A percentile compares a stretch with the other conserved stretches of the same genome.
Evolutionary conservation across 2,329 filamentous ascomycete genomes (phyloP).

Genomic region (Trichoderma sp.): DNA sequence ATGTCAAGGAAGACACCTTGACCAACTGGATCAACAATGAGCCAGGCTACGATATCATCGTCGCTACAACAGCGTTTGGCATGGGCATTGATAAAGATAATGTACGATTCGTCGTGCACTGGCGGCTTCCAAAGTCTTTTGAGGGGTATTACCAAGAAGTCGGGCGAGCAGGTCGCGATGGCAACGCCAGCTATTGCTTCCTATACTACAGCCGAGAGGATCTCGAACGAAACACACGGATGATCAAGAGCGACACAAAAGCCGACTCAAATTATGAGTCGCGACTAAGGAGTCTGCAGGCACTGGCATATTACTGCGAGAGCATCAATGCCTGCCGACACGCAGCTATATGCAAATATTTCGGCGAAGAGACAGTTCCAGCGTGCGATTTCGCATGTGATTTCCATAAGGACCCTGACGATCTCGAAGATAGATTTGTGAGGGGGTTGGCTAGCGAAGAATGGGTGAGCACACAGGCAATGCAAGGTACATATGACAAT

Average conservation of each 20-base stretch:
- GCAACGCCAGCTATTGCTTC: constrained; percentile 82
- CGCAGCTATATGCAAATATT: constrained; percentile 72
- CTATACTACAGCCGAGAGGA: constrained; percentile 91
- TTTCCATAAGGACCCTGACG: constrained; percentile 68
- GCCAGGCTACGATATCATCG: constrained; percentile 83
- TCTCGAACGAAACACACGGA: constrained; percentile 67
- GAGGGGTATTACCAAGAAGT: constrained; percentile 97
- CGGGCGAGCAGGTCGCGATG: constrained; percentile 85
- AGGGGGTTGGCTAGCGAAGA: constrained; percentile 60
- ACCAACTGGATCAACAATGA: constrained; percentile 71
- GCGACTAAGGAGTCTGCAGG: constrained; percentile 63
- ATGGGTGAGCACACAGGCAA: constrained; percentile 63
- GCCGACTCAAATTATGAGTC: constrained; percentile 53
- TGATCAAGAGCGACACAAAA: constrained; percentile 51
- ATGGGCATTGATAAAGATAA: constrained; percentile 98
- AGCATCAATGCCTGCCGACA: constrained; percentile 73
- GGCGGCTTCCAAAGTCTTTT: constrained; percentile 90
- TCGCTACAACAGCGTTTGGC: constrained; percentile 93
- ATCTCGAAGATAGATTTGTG: constrained; percentile 58
- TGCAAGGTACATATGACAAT: constrained; percentile 58
- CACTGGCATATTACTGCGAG: constrained; percentile 81
- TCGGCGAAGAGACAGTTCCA: constrained; percentile 63
- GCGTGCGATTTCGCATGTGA: constrained; percentile 76
- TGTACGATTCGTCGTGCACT: constrained; percentile 92
- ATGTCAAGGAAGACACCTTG: constrained; percentile 71